These are phyloP conservation scores for Diutina mesorugosa DNA, from an alignment of 1,139 yeast genomes.

Conservation along the genomic window DNA sequence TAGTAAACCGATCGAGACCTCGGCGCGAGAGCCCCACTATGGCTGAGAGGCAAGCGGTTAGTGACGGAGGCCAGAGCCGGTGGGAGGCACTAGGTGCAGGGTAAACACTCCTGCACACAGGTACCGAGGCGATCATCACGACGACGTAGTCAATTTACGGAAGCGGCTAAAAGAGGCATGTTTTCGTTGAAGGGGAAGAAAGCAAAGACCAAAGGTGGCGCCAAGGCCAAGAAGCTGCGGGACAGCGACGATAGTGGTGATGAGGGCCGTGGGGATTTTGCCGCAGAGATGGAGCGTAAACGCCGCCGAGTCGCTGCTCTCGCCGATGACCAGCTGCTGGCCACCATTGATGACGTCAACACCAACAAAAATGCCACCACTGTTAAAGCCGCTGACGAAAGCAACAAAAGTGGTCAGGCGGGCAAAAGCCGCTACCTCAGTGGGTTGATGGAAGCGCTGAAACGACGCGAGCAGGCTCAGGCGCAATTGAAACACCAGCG, in stretches of 20 bases:
- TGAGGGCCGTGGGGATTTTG: not conserved
- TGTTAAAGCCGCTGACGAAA: not conserved
- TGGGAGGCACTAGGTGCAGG: too few relatives aligned
- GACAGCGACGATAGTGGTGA: not conserved
- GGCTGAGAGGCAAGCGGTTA: too few relatives aligned
- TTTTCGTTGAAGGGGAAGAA: not conserved
- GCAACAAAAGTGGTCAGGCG: not conserved
- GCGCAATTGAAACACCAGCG: slow-evolving; percentile 2
- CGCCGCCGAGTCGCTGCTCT: slow-evolving; percentile 1
- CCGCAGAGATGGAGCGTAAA: not conserved
- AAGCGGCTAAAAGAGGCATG: not conserved
- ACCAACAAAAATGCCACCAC: not conserved
- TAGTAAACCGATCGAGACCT: too few relatives aligned
- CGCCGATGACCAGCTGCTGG: slow-evolving; percentile 3
- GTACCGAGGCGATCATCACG: not conserved
- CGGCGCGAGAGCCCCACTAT: too few relatives aligned
- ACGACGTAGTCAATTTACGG: not conserved
- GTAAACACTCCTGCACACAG: not conserved
- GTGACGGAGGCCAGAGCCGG: too few relatives aligned
- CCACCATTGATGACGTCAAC: not conserved
- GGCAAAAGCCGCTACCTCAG: not conserved
- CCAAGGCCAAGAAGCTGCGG: not conserved
- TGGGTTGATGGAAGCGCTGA: slow-evolving; percentile 2
- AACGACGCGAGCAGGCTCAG: slow-evolving; percentile 5
- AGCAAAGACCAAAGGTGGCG: not conserved